Percentiles rank a stretch among this genome's conserved stretches.
phyloP scores from a whole-genome alignment of 2,329 filamentous ascomycete species.

The Geosmithia putterillii region DNA sequence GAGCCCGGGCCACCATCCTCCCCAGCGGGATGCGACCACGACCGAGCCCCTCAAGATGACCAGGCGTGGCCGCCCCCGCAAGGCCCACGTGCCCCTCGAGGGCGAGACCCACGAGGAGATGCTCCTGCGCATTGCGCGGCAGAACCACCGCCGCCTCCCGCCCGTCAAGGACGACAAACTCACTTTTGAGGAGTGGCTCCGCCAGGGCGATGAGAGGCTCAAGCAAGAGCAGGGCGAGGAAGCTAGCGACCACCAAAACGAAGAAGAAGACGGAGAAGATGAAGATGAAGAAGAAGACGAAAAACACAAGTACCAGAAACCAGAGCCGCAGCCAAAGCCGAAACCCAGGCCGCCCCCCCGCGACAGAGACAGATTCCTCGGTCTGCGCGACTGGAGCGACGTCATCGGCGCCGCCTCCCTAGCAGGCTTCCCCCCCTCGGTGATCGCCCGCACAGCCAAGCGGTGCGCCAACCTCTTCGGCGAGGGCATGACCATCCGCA shows the following conservation, averaged over 20 bases:
- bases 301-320: background rate
- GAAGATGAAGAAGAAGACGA: conserved; percentile 3
- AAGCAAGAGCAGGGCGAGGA: conserved; percentile 6
- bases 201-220: conserved; percentile 14
- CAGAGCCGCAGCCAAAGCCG: background rate
- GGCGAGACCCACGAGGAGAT: conserved; percentile 35
- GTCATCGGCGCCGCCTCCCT: conserved; percentile 68
- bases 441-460: conserved; percentile 55
- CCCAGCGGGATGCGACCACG: background rate
- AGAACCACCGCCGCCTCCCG: conserved; percentile 19
- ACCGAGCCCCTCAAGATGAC: background rate
- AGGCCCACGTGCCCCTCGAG: conserved; percentile 21
- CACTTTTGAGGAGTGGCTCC: conserved; percentile 20
- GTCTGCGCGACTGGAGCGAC: conserved; percentile 70
- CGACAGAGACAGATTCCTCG: conserved; percentile 7
- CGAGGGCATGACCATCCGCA: conserved; percentile 55
- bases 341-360: background rate
- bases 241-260: conserved; percentile 7
- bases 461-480: conserved; percentile 68
- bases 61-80: conserved; percentile 25
- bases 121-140: conserved; percentile 31
- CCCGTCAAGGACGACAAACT: conserved; percentile 12
- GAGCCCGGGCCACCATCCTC: too few relatives aligned
- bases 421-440: conserved; percentile 52
- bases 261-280: background rate